Evolutionary conservation across 345 rosid species (phyloP), one percentile per base, ranked within the genome.

Genomic region (Hypericum androsaemum): DNA sequence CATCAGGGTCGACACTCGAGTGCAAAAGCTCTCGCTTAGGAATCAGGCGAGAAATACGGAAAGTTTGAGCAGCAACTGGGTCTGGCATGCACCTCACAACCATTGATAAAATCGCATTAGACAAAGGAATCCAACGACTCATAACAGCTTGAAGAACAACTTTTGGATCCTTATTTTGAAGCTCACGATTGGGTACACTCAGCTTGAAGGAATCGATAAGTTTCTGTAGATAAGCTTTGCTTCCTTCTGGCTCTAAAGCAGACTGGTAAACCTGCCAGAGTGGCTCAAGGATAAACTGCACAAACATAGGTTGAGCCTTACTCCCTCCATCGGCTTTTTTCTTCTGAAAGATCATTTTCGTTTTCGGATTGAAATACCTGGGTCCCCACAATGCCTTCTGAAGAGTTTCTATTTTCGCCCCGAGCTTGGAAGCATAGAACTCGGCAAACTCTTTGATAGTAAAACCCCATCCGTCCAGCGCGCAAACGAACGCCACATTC

Each of bases 391-490:
- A 53, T 11, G 85, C 82, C 64, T 79, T 87, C 73, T 67, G 83
- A 77, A 92, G 63, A 0, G 79, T 71, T 63, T 65, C 70, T 1
- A 76, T 66, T 49, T 81, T 88, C 8, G 80, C 89, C 37, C 95
- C 89, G 48, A 92, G 83, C 74, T 83, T 92, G 0, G 86, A 66
- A 7, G 86, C 94, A 62, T 85, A 92, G 53, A 88, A 73, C 46
- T 77, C 77, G 6, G 98, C 86, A 74, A 92, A 92, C 70, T 88
- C 82, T 45, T 59, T 51, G 61, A 84, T 60, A 16, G 74, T 70
- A 43, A 92, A 92, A 59, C 98, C 96, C 98, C 98, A 88, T 11
- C 98, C 98, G 54, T 88, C 96, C 57, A 85, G 52, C 10, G 94
- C 95, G 62, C 95, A 92, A 1, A 78, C 89, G 54, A 92, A 92